Evolutionary conservation across 495 filamentous ascomycete genomes (phyloP).

Genomic region (Penicillium waksmanii): DNA sequence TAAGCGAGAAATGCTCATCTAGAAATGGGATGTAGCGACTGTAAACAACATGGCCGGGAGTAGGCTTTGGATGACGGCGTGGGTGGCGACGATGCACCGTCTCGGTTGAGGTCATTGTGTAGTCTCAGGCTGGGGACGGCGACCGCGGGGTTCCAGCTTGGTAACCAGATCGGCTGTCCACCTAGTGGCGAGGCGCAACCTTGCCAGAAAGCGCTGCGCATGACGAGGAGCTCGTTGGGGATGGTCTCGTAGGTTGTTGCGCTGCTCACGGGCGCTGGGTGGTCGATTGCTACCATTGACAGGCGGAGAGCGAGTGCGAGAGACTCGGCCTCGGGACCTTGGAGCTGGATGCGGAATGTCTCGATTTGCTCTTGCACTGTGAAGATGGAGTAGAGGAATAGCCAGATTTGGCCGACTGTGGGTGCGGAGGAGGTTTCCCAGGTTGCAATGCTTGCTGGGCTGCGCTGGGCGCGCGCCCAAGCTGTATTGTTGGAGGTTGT

Average conservation of each 20-base stretch:
- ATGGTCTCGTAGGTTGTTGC: neutral
- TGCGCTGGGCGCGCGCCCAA: slow-evolving; percentile 41
- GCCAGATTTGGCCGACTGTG: slow-evolving; percentile 58
- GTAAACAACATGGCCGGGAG: slow-evolving; percentile 60
- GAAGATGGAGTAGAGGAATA: slow-evolving; percentile 54
- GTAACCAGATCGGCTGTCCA: slow-evolving; percentile 54
- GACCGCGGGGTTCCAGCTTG: slow-evolving; percentile 20
- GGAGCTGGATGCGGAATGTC: slow-evolving; percentile 18
- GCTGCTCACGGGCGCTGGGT: slow-evolving; percentile 22
- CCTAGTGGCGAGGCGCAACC: slow-evolving; percentile 62
- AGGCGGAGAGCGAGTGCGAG: slow-evolving; percentile 16
- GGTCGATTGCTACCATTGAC: slow-evolving; percentile 23
- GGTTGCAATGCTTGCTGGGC: slow-evolving; percentile 23
- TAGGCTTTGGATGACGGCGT: slow-evolving; percentile 57
- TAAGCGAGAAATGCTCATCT: slow-evolving; percentile 64
- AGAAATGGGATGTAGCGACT: slow-evolving; percentile 67
- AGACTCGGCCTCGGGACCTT: slow-evolving; percentile 10
- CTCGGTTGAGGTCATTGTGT: slow-evolving; percentile 39
- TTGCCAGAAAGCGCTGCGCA: slow-evolving; percentile 59
- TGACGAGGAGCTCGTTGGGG: slow-evolving; percentile 19
- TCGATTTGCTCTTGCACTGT: slow-evolving; percentile 16
- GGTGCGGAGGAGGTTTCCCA: slow-evolving; percentile 37
- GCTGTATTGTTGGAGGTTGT: slow-evolving; percentile 36
- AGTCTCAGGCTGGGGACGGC: slow-evolving; percentile 28
- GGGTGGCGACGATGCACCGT: slow-evolving; percentile 52